phyloP scores from a whole-genome alignment of 1,139 yeast genomes.

The Kurtzmaniella quercitrusa region DNA sequence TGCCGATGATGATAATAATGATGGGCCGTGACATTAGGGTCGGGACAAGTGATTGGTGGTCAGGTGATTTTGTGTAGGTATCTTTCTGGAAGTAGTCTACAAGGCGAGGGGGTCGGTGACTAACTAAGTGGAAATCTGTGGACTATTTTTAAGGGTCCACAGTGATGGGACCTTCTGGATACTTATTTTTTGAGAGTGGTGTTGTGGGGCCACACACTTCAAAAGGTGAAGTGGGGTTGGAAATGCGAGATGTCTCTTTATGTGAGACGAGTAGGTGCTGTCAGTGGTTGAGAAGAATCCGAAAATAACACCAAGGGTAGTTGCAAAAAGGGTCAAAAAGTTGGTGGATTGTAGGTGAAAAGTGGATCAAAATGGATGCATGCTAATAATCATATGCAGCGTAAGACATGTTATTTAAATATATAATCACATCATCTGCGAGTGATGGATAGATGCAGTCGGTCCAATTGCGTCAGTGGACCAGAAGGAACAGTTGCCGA shows the following conservation, averaged over 20 bases:
- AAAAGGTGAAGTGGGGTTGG: neutral
- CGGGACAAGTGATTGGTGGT: neutral
- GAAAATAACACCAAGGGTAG: neutral
- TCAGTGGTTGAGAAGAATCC: neutral
- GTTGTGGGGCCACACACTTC: too few species aligned
- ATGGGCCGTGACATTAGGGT: neutral
- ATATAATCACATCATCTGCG: neutral
- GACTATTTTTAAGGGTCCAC: too few species aligned
- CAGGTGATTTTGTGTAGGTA: too few species aligned
- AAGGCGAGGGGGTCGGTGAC: too few species aligned
- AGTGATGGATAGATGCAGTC: neutral
- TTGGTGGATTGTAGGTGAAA: neutral
- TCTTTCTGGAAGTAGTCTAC: too few species aligned
- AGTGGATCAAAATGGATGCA: neutral
- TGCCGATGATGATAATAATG: conserved; percentile 11
- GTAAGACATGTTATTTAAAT: neutral
- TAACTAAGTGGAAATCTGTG: too few species aligned
- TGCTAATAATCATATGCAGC: neutral
- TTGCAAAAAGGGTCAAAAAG: neutral
- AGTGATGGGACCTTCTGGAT: too few species aligned
- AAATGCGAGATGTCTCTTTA: too few species aligned
- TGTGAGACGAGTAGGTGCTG: too few species aligned
- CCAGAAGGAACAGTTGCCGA: too few species aligned
- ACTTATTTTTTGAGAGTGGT: too few species aligned
- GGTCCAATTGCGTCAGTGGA: neutral